Evolutionary conservation across 2,329 filamentous ascomycete species (phyloP).

Genomic region (Verticillium zaregamsianum): DNA sequence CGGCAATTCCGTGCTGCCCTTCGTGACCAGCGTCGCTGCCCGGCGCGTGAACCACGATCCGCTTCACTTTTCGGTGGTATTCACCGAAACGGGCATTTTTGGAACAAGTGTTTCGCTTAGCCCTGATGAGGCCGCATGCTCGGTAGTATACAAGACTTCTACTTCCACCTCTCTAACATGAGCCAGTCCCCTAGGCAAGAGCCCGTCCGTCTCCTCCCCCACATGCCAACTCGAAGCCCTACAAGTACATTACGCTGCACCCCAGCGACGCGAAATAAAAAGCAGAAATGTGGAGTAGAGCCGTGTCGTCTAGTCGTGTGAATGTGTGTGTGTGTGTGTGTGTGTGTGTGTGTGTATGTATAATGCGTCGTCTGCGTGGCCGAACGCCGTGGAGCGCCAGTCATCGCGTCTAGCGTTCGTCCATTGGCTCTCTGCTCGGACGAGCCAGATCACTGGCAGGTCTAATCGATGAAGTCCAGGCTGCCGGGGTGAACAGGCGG

Average conservation of each 20-base stretch:
- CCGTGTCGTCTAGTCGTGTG: constrained; percentile 3
- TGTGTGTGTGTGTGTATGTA: background rate
- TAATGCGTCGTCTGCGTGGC: background rate
- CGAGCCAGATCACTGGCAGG: background rate
- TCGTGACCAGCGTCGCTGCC: background rate
- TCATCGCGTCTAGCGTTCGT: background rate
- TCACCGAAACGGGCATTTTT: background rate
- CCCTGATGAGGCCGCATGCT: background rate
- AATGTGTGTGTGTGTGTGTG: background rate
- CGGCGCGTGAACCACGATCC: background rate
- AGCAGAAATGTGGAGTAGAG: background rate
- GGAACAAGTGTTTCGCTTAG: background rate
- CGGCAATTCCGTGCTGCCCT: background rate
- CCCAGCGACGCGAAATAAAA: background rate
- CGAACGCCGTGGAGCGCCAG: background rate
- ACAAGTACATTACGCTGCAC: background rate
- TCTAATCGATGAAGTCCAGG: constrained; percentile 3
- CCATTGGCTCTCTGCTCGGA: background rate
- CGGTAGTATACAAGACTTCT: background rate
- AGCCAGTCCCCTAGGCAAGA: background rate
- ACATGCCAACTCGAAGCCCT: background rate
- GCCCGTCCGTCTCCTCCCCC: background rate
- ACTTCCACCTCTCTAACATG: background rate
- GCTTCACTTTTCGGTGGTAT: background rate
- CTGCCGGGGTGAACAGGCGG: background rate